Evolutionary conservation across 129 eudicot genomes (phyloP), one percentile per base, ranked within the genome.

Genomic region (Sambucus nigra): DNA sequence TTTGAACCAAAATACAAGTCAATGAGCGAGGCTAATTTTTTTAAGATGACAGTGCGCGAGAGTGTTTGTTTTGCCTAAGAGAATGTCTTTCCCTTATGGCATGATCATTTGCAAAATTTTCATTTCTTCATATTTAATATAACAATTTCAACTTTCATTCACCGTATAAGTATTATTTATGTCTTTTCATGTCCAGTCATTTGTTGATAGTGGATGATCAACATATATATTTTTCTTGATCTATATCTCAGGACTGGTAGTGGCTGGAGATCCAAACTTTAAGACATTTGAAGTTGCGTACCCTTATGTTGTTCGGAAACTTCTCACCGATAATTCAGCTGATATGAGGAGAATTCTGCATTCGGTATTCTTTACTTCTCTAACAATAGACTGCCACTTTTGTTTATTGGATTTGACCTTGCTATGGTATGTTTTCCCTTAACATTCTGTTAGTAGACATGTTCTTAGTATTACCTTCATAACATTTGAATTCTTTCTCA

Each of bases 211-310:
- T 40, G 42, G 18, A 18, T 16, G 21, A 19, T 40, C 20, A 15
- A 46, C 25, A 16, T 55, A 21, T 28, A 20, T 46, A 42, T 42
- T 42, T 59, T 45, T 39, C 25, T 24, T 16, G 22, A n/a, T 47
- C 49, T 47, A n/a, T 58, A 51, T 53, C 49, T 5, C 71, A 92
- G 96, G 99, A 60, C 59, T 92, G 70, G 99, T 96, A 47, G 69
- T 92, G 65, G 96, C 96, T 44, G 96, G 82, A 54, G 99, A 92
- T 82, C 88, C 95, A 70, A 73, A 63, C 41, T 92, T 92, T 46
- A 92, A 75, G 65, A 86, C 96, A 32, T 92, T 92, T 75, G 96
- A 86, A 75, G 87, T 83, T 77, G 88, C 94, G 64, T 83, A 80
- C 49, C 97, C 94, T 0, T 84, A 77, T 73, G 97, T 88, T 57